These are phyloP conservation scores for Daldinia sp. DNA, from an alignment of 2,329 filamentous ascomycete genomes.

Conservation along the genomic window DNA sequence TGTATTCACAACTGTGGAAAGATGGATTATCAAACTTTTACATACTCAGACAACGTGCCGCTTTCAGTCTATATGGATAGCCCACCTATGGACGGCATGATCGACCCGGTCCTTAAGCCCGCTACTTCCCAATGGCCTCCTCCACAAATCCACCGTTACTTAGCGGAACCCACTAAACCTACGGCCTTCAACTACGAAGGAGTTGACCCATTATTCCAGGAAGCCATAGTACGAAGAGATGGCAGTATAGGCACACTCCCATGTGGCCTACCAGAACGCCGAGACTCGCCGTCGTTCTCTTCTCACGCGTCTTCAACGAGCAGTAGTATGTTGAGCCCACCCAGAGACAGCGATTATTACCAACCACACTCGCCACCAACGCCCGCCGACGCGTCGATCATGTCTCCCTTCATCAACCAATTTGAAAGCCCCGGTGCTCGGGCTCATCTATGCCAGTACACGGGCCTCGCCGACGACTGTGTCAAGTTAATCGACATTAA, in stretches of 20 bases:
- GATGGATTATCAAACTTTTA: conserved; percentile 36
- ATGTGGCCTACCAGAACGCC: conserved; percentile 41
- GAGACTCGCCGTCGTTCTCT: conserved; percentile 51
- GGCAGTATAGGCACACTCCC: conserved; percentile 33
- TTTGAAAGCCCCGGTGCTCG: conserved; percentile 41
- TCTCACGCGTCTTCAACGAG: conserved; percentile 50
- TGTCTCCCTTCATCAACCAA: conserved; percentile 44
- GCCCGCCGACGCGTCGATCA: conserved; percentile 47
- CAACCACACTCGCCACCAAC: conserved; percentile 50
- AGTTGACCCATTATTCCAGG: conserved; percentile 32
- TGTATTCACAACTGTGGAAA: conserved; percentile 1
- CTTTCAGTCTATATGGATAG: conserved; percentile 24
- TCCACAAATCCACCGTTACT: conserved; percentile 42
- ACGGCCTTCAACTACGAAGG: conserved; percentile 38
- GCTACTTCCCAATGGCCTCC: conserved; percentile 38
- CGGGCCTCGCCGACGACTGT: conserved; percentile 44
- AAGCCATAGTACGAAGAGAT: conserved; percentile 22
- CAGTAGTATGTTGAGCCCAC: conserved; percentile 51
- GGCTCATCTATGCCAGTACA: conserved; percentile 44
- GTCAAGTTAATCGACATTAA: conserved; percentile 50
- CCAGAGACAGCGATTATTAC: conserved; percentile 51
- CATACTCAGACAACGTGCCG: conserved; percentile 30
- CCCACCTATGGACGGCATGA: conserved; percentile 28
- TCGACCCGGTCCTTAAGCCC: conserved; percentile 44
- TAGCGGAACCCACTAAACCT: conserved; percentile 43